Evolutionary conservation across 805 yeast species (phyloP).

Genomic region (Citeromyces nyonsensis): DNA sequence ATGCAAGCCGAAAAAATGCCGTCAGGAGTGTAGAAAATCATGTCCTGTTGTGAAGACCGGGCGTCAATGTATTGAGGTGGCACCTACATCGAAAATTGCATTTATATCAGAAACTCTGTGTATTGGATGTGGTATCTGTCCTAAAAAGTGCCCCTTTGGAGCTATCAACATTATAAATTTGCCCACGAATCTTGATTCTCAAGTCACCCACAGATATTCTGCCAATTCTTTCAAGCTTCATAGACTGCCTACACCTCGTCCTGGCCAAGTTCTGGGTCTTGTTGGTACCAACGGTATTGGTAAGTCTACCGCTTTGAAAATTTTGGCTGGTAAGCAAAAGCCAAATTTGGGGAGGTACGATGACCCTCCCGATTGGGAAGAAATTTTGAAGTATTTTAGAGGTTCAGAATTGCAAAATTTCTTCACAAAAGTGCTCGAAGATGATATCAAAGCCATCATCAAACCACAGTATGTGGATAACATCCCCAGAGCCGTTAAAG

Average conservation of each 20-base stretch:
- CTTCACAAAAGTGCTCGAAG: constrained; percentile 88
- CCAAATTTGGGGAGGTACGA: constrained; percentile 92
- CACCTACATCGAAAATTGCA: constrained; percentile 82
- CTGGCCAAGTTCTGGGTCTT: constrained; percentile 94
- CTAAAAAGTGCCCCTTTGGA: constrained; percentile 95
- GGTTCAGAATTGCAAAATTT: constrained; percentile 96
- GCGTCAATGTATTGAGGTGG: constrained; percentile 91
- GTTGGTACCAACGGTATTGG: constrained; percentile 99
- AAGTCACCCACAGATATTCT: constrained; percentile 93
- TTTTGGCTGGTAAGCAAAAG: constrained; percentile 92
- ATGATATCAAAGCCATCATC: constrained; percentile 88
- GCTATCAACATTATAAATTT: constrained; percentile 92
- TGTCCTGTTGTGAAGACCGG: constrained; percentile 99
- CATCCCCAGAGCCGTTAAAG: constrained; percentile 90
- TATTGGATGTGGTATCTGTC: constrained; percentile 99
- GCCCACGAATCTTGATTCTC: constrained; percentile 86
- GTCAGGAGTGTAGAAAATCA: constrained; percentile 92
- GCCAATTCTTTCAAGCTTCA: constrained; percentile 96
- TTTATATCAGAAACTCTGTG: constrained; percentile 88
- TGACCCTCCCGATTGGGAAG: constrained; percentile 97
- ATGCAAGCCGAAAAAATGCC: constrained; percentile 97
- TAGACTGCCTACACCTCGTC: constrained; percentile 95
- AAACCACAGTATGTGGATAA: constrained; percentile 98
- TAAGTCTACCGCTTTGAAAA: constrained; percentile 91
- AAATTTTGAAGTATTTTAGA: constrained; percentile 79